A percentile compares a stretch with the other conserved stretches of the same genome.
phyloP scores from a whole-genome alignment of 139 green algal genomes.

The Chlamydomonas applanata region DNA sequence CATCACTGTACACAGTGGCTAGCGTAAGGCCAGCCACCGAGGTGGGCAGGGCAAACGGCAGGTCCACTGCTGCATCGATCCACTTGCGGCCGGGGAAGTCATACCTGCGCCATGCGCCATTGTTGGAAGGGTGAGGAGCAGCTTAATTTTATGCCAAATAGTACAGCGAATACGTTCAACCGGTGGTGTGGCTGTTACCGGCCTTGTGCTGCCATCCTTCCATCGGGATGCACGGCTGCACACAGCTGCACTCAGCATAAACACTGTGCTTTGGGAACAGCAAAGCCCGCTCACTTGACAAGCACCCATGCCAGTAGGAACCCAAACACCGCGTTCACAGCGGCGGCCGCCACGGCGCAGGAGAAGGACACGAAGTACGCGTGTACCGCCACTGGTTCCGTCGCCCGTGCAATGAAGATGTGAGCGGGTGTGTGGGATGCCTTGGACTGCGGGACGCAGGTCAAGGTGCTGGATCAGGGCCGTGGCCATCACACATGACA shows the following conservation, averaged over 20 bases:
- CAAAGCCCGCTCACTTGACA: conserved; percentile 38
- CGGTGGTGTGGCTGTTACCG: too few relatives aligned
- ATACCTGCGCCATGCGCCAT: conserved; percentile 49
- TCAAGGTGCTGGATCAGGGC: neutral
- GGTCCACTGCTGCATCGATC: conserved; percentile 67
- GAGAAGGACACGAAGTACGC: conserved; percentile 70
- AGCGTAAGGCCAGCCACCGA: conserved; percentile 69
- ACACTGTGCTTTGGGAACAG: neutral
- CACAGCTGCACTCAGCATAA: neutral
- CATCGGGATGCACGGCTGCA: too few relatives aligned
- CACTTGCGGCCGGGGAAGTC: conserved; percentile 62
- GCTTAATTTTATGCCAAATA: too few relatives aligned
- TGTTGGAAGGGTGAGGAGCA: too few relatives aligned
- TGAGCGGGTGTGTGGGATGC: conserved; percentile 34
- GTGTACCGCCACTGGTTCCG: conserved; percentile 62
- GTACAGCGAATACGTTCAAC: too few relatives aligned
- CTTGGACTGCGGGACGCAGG: conserved; percentile 36
- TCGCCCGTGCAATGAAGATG: conserved; percentile 48
- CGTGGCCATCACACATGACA: too few relatives aligned
- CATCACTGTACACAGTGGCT: conserved; percentile 59
- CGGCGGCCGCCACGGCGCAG: conserved; percentile 48
- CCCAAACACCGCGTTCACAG: conserved; percentile 70
- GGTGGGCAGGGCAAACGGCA: conserved; percentile 74
- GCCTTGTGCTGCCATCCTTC: too few relatives aligned
- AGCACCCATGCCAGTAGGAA: conserved; percentile 76